phyloP scores from a whole-genome alignment of 2,329 filamentous ascomycete genomes.

The Pseudocercospora crystallina region DNA sequence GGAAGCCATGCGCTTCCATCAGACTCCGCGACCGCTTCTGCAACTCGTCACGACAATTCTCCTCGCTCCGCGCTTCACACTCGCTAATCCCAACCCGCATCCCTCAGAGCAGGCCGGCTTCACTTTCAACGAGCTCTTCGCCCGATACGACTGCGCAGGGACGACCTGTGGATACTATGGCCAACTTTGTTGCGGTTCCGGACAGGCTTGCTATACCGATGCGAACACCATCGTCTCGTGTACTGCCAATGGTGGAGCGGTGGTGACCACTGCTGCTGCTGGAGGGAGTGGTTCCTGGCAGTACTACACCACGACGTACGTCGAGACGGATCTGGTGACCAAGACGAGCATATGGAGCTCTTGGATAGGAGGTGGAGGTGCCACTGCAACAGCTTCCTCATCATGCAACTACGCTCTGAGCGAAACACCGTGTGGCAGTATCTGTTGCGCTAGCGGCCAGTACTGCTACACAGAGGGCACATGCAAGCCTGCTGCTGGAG shows the following conservation, averaged over 20 bases:
- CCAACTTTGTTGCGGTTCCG: slow-evolving; percentile 51
- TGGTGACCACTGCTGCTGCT: slow-evolving; percentile 28
- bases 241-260: slow-evolving; percentile 24
- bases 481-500: slow-evolving; percentile 57
- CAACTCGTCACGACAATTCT: slow-evolving; percentile 31
- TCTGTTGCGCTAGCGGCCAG: slow-evolving; percentile 70
- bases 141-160: slow-evolving; percentile 42
- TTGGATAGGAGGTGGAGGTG: slow-evolving; percentile 36
- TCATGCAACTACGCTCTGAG: slow-evolving; percentile 48
- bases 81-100: slow-evolving; percentile 31
- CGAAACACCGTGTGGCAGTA: slow-evolving; percentile 63
- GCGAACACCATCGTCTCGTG: slow-evolving; percentile 51
- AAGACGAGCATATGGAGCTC: slow-evolving; percentile 56
- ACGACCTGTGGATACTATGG: slow-evolving; percentile 53
- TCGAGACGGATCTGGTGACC: slow-evolving; percentile 54
- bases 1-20: slow-evolving; percentile 27
- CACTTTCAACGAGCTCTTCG: slow-evolving; percentile 36
- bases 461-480: slow-evolving; percentile 62
- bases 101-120: slow-evolving; percentile 30
- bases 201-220: slow-evolving; percentile 52
- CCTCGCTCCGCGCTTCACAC: slow-evolving; percentile 26
- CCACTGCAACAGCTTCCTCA: slow-evolving; percentile 28
- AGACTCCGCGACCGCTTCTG: slow-evolving; percentile 27
- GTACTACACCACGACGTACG: slow-evolving; percentile 58
- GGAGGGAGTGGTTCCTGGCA: slow-evolving; percentile 49